These are phyloP conservation scores for Trichoderma sp. DNA, from an alignment of 2,329 filamentous ascomycete genomes.

Conservation along the genomic window DNA sequence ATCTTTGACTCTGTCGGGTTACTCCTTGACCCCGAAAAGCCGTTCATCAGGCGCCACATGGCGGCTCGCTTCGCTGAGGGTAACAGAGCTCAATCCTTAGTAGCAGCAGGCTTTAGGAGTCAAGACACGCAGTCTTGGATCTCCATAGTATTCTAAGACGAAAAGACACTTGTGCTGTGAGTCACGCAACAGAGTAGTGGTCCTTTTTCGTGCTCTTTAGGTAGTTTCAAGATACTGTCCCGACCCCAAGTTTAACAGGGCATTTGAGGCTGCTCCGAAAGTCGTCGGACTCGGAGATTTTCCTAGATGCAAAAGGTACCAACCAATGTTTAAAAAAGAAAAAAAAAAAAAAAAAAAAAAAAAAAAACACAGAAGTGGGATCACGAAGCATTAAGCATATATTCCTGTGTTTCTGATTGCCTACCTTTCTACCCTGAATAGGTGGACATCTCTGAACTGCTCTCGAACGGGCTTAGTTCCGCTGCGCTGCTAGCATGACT, in stretches of 20 bases:
- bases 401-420: neutral
- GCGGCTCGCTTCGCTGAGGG: neutral
- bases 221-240: neutral
- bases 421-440: neutral
- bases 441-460: neutral
- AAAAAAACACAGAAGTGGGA: neutral
- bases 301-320: neutral
- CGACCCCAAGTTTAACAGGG: neutral
- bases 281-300: neutral
- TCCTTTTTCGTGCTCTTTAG: neutral
- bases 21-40: constrained; percentile 4
- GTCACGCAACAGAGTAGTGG: neutral
- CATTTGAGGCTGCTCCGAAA: neutral
- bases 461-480: neutral
- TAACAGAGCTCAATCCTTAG: neutral
- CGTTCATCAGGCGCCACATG: neutral
- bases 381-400: neutral
- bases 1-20: neutral
- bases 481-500: neutral
- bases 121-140: neutral
- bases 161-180: neutral
- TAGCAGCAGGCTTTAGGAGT: neutral
- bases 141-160: neutral
- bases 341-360: neutral
- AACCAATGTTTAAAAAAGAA: neutral